Evolutionary conservation across 2,329 filamentous ascomycete species (phyloP).

Genomic region (Aspergillus piperis): DNA sequence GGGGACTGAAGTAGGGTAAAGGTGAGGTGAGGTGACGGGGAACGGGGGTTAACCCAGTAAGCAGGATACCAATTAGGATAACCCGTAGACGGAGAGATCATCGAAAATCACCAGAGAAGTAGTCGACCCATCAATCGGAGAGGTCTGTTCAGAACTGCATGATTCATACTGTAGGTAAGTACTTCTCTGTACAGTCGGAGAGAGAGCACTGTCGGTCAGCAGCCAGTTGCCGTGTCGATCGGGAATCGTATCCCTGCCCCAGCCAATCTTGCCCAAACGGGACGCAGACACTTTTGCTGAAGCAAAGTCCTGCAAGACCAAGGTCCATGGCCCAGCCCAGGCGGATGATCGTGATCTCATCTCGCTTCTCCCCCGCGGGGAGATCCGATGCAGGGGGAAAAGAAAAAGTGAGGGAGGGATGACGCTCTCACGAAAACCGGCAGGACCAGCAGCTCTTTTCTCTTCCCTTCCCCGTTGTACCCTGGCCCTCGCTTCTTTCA

Average conservation of each 20-base stretch:
- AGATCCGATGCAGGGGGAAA: conserved; percentile 24
- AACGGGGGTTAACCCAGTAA: no score
- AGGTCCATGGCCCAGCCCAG: conserved; percentile 3
- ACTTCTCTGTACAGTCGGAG: not conserved
- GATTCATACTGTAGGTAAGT: no score
- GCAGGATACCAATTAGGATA: no score
- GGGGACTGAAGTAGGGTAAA: not conserved
- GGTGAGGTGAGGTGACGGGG: not conserved
- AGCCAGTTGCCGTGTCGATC: conserved; percentile 18
- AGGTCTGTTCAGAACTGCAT: no score
- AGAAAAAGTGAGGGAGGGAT: not conserved
- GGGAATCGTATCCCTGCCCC: conserved; percentile 18
- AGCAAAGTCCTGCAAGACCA: conserved; percentile 1
- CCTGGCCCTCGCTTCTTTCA: not conserved
- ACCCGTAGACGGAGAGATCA: no score
- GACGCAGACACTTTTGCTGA: not conserved
- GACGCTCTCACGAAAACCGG: conserved; percentile 13
- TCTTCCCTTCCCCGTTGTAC: not conserved
- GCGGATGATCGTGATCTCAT: conserved; percentile 23
- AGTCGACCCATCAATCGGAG: no score
- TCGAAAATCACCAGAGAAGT: no score
- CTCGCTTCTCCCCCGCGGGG: conserved; percentile 29
- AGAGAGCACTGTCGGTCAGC: conserved; percentile 10
- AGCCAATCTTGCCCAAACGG: conserved; percentile 16
- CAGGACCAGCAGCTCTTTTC: not conserved